Percentiles rank a stretch among this genome's conserved stretches.
phyloP scores from a whole-genome alignment of 2,329 filamentous ascomycete genomes.

The Podosphaera aphanis region DNA sequence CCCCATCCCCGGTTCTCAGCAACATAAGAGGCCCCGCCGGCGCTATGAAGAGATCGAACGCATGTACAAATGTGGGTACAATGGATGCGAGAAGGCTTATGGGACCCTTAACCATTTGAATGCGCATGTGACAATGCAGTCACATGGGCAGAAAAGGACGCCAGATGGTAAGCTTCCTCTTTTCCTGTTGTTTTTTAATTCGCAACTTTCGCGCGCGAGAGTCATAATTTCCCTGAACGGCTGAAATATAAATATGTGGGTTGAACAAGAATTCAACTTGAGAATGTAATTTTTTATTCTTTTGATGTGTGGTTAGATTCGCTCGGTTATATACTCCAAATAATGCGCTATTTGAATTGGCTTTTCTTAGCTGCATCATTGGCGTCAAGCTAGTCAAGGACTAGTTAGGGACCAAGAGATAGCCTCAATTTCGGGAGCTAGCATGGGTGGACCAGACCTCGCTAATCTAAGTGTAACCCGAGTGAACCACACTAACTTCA shows the following conservation, averaged over 20 bases:
- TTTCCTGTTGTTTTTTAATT: neutral
- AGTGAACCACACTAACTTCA: constrained; percentile 10
- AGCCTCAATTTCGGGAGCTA: constrained; percentile 19
- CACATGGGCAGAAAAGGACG: constrained; percentile 78
- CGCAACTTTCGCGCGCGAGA: too few relatives aligned
- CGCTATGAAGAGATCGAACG: constrained; percentile 96
- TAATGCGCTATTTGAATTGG: constrained; percentile 1
- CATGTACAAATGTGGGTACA: constrained; percentile 99
- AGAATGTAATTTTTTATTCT: too few relatives aligned
- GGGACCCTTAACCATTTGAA: constrained; percentile 94
- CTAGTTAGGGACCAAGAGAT: constrained; percentile 20
- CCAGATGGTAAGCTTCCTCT: constrained; percentile 62
- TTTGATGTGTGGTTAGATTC: too few relatives aligned
- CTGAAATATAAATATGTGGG: too few relatives aligned
- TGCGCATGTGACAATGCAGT: constrained; percentile 97
- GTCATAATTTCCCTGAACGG: too few relatives aligned
- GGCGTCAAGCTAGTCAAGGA: constrained; percentile 25
- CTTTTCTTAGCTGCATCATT: constrained; percentile 13
- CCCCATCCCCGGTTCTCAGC: constrained; percentile 85
- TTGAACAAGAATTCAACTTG: too few relatives aligned
- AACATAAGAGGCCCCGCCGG: constrained; percentile 82
- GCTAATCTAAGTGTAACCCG: constrained; percentile 14
- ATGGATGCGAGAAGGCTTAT: constrained; percentile 95
- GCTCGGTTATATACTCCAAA: too few relatives aligned
- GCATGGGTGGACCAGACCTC: constrained; percentile 18